Conservation (phyloP, 371 early-diverging fungal species). For the Saksenaea vasiformis region DNA sequence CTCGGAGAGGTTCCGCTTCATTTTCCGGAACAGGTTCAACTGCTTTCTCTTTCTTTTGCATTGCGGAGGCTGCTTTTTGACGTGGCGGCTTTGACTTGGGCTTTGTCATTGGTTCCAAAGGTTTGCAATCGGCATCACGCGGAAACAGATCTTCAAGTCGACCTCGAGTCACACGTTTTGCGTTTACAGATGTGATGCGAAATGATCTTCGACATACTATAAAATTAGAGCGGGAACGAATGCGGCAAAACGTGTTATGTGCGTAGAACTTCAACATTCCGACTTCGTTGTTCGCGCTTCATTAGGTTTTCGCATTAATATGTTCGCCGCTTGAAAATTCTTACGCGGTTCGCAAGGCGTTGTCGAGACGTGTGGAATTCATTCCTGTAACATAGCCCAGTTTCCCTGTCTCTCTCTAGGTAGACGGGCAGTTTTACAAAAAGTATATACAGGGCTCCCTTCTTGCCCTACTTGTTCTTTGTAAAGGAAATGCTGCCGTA, state of each 20-base stretch:
- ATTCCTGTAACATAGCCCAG: too few relatives aligned
- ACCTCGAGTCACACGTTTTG: slow-evolving; percentile 12
- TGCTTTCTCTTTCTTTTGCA: neutral
- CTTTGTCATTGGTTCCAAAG: neutral
- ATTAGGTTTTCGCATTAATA: neutral
- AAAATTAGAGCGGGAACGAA: neutral
- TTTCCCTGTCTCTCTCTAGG: too few relatives aligned
- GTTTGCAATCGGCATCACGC: neutral
- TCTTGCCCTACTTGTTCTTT: too few relatives aligned
- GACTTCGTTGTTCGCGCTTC: neutral
- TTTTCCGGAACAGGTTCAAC: neutral
- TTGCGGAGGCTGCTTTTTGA: neutral
- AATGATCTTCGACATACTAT: neutral
- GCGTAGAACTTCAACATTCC: neutral
- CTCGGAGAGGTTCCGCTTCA: slow-evolving; percentile 10
- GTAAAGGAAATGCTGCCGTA: too few relatives aligned
- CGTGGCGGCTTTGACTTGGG: neutral
- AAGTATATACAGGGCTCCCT: too few relatives aligned
- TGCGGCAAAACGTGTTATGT: neutral
- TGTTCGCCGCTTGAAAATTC: neutral
- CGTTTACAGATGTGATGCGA: neutral
- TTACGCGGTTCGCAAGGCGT: neutral
- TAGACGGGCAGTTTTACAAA: too few relatives aligned
- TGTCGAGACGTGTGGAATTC: too few relatives aligned
- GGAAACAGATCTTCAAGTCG: slow-evolving; percentile 7